phyloP scores from a whole-genome alignment of 208 protist genomes.

The Acanthamoeba lenticulata region DNA sequence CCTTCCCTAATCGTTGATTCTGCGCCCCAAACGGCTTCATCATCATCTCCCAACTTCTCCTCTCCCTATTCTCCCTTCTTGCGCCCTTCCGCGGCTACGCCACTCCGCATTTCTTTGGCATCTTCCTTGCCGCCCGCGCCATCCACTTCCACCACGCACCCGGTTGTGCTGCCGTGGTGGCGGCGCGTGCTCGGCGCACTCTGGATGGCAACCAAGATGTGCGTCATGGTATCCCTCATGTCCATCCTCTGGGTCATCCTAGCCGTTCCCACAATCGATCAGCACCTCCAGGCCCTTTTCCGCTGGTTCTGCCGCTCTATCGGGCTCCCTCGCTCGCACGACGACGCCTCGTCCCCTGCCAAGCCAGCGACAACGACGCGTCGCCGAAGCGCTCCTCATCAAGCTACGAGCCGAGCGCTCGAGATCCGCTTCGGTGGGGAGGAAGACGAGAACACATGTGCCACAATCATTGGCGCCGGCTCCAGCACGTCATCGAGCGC shows the following conservation, averaged over 20 bases:
- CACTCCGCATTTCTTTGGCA: not conserved
- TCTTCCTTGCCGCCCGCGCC: not conserved
- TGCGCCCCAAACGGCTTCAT: not conserved
- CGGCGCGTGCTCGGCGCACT: not conserved
- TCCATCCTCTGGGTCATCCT: not conserved
- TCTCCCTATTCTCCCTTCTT: not conserved
- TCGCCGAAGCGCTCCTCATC: not conserved
- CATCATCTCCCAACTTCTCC: not conserved
- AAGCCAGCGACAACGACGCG: not conserved
- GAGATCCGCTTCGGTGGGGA: not conserved
- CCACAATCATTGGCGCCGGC: too few species aligned
- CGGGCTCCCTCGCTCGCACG: not conserved
- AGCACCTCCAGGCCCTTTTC: not conserved
- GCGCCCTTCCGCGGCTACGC: not conserved
- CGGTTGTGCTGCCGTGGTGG: not conserved
- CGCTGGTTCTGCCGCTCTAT: not conserved
- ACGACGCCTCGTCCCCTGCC: too few species aligned
- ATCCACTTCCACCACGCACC: too few species aligned
- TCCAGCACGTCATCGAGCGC: not conserved
- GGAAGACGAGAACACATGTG: not conserved
- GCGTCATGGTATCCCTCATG: slow-evolving; percentile 17
- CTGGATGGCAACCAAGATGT: not conserved
- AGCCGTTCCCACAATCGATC: slow-evolving; percentile 18
- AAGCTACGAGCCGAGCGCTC: too few species aligned
- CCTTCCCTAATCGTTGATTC: too few species aligned